A percentile compares a stretch with the other conserved stretches of the same genome.
These are phyloP conservation scores for Helotiales sp. DNA, from an alignment of 2,329 filamentous ascomycete genomes.

Conservation along the genomic window DNA sequence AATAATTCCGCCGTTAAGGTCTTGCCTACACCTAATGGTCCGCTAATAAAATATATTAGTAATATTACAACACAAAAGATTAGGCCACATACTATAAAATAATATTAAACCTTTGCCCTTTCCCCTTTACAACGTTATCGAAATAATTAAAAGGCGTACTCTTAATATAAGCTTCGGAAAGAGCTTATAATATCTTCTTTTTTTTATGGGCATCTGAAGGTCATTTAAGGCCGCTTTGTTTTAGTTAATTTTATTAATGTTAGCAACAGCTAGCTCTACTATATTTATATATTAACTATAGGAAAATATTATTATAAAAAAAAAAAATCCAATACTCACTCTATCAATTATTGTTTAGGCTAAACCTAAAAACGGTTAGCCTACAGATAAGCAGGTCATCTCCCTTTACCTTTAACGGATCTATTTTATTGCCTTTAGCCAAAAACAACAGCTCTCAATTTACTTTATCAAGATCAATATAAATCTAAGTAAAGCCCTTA, in stretches of 20 bases:
- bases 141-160: not conserved
- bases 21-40: slow-evolving; percentile 24
- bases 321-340: slow-evolving; percentile 18
- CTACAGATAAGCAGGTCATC: slow-evolving; percentile 26
- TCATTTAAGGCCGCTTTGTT: not conserved
- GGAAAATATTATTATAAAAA: not conserved
- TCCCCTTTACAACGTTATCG: slow-evolving; percentile 4
- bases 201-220: slow-evolving; percentile 35
- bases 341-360: slow-evolving; percentile 14
- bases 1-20: slow-evolving; percentile 28
- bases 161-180: slow-evolving; percentile 10
- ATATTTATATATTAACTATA: slow-evolving; percentile 23
- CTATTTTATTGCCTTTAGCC: slow-evolving; percentile 19
- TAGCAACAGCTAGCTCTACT: slow-evolving; percentile 26
- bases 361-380: slow-evolving; percentile 22
- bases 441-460: not conserved
- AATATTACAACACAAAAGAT: not conserved
- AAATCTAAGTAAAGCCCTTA: not conserved
- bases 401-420: slow-evolving; percentile 27
- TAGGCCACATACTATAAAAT: slow-evolving; percentile 15
- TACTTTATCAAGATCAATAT: slow-evolving; percentile 1
- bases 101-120: slow-evolving; percentile 2
- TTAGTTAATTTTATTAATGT: slow-evolving; percentile 28
- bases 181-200: slow-evolving; percentile 26
- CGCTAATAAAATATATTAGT: slow-evolving; percentile 18